Percentiles rank a stretch among this genome's conserved stretches.
phyloP scores from a whole-genome alignment of 805 yeast species.

The Cyberlindnera xylosilytica region DNA sequence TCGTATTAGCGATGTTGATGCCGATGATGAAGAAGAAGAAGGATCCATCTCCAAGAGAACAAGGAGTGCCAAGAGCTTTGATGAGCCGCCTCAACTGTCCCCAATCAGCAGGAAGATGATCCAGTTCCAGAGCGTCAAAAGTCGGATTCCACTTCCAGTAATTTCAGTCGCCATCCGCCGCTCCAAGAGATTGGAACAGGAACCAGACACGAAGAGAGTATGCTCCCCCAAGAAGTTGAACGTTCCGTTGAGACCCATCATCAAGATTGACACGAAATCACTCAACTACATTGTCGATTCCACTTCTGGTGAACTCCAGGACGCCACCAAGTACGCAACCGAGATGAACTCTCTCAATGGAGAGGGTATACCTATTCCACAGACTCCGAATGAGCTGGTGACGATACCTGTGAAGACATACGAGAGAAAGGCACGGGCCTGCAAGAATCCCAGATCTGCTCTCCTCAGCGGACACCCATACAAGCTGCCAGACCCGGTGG shows the following conservation, averaged over 20 bases:
- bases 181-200: constrained; percentile 19
- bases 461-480: constrained; percentile 18
- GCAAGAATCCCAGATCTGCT: constrained; percentile 18
- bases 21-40: constrained; percentile 7
- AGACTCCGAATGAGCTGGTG: constrained; percentile 51
- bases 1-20: not conserved
- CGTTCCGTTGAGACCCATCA: constrained; percentile 12
- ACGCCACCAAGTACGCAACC: constrained; percentile 68
- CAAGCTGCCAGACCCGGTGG: not conserved
- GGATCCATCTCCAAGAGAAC: constrained; percentile 17
- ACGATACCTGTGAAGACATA: constrained; percentile 43
- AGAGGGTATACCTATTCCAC: constrained; percentile 62
- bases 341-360: constrained; percentile 62
- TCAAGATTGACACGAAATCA: constrained; percentile 9
- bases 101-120: constrained; percentile 14
- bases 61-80: constrained; percentile 1
- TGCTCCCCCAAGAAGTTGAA: constrained; percentile 22
- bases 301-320: constrained; percentile 55
- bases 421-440: constrained; percentile 14
- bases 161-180: constrained; percentile 17
- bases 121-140: constrained; percentile 11
- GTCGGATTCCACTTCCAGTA: constrained; percentile 23
- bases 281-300: constrained; percentile 55
- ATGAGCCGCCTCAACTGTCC: constrained; percentile 3
- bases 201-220: constrained; percentile 1